Percentiles rank a stretch among this genome's conserved stretches.
phyloP scores from a whole-genome alignment of 768 basidiomycete genomes.

The Phylloporus sp. region DNA sequence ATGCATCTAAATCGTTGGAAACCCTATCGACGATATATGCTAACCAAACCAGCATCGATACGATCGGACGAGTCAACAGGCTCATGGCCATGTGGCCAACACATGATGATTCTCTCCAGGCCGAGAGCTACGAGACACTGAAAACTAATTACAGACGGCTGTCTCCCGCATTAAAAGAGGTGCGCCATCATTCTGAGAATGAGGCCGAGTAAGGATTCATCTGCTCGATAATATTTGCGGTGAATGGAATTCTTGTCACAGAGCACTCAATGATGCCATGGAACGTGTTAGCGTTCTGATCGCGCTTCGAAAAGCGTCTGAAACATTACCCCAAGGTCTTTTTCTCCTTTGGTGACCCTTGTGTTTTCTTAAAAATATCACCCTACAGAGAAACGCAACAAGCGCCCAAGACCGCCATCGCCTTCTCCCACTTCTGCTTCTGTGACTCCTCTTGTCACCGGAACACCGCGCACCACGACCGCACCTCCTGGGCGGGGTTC shows the following conservation, averaged over 20 bases:
- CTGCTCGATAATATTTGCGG: background rate
- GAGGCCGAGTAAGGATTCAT: constrained; percentile 55
- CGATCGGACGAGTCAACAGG: constrained; percentile 70
- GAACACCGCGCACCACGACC: constrained; percentile 13
- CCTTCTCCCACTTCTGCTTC: constrained; percentile 56
- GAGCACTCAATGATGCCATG: constrained; percentile 67
- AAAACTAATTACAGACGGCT: constrained; percentile 64
- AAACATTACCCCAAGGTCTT: constrained; percentile 54
- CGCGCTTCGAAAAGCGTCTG: constrained; percentile 69
- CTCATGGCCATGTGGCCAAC: constrained; percentile 67
- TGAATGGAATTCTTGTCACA: constrained; percentile 28
- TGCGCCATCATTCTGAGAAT: constrained; percentile 52
- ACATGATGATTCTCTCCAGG: constrained; percentile 63
- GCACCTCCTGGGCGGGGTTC: constrained; percentile 44
- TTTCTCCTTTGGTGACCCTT: background rate
- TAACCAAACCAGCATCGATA: constrained; percentile 48
- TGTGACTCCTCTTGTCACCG: constrained; percentile 25
- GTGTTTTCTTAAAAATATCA: constrained; percentile 1
- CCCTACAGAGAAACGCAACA: constrained; percentile 64
- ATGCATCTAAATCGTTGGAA: constrained; percentile 57
- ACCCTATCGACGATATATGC: constrained; percentile 52
- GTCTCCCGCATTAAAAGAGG: constrained; percentile 55
- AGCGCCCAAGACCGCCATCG: constrained; percentile 69
- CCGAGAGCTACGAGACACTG: constrained; percentile 63
- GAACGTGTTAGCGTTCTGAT: constrained; percentile 69